Evolutionary conservation across 495 filamentous ascomycete genomes (phyloP).

Genomic region (Penicillium steckii): DNA sequence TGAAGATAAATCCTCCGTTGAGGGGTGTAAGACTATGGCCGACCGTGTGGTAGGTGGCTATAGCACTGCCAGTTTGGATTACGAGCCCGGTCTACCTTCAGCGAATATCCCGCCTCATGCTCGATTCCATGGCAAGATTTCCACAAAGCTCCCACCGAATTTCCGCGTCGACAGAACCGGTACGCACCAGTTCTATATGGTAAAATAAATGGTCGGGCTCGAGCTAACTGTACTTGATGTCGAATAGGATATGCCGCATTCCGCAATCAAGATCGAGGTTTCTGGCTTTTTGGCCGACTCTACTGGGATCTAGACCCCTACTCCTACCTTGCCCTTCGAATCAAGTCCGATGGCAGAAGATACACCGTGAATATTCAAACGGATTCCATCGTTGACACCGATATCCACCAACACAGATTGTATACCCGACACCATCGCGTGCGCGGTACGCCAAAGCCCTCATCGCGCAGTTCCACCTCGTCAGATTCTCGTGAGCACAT

Average conservation of each 20-base stretch:
- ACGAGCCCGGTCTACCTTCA: slow-evolving; percentile 48
- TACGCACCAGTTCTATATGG: slow-evolving; percentile 46
- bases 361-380: slow-evolving; percentile 97
- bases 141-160: slow-evolving; percentile 66
- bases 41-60: slow-evolving; percentile 85
- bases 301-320: slow-evolving; percentile 90
- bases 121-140: slow-evolving; percentile 85
- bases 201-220: background rate
- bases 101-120: slow-evolving; percentile 55
- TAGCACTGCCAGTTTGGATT: slow-evolving; percentile 71
- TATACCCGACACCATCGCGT: slow-evolving; percentile 65
- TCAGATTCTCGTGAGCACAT: background rate
- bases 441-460: slow-evolving; percentile 4
- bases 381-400: slow-evolving; percentile 85
- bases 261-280: slow-evolving; percentile 60
- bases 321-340: slow-evolving; percentile 79
- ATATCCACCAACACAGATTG: slow-evolving; percentile 92
- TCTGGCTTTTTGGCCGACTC: slow-evolving; percentile 73
- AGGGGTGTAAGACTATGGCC: slow-evolving; percentile 77
- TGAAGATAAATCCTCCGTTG: slow-evolving; percentile 58
- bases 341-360: slow-evolving; percentile 86
- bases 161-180: slow-evolving; percentile 58
- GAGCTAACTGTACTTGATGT: slow-evolving; percentile 19
- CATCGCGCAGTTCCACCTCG: background rate
- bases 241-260: slow-evolving; percentile 85